Conservation (phyloP, 768 basidiomycete genomes). For the Suillus weaverae region DNA sequence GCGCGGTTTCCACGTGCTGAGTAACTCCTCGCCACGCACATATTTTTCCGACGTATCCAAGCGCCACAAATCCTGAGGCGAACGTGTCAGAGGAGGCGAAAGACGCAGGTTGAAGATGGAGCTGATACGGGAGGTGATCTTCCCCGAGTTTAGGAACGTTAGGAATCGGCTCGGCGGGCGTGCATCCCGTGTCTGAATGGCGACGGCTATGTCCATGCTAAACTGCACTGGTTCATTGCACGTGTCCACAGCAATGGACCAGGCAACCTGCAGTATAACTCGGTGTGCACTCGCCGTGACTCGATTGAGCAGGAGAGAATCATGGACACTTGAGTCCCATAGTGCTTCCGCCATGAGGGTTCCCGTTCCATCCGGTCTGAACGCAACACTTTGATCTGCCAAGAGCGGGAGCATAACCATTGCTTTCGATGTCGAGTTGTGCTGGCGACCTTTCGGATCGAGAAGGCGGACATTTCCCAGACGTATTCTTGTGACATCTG, state of each 20-base stretch:
- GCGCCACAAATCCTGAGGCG: slow-evolving; percentile 88
- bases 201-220: slow-evolving; percentile 80
- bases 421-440: slow-evolving; percentile 72
- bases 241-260: slow-evolving; percentile 78
- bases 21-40: slow-evolving; percentile 86
- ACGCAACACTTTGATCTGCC: slow-evolving; percentile 71
- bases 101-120: slow-evolving; percentile 83
- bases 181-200: slow-evolving; percentile 83
- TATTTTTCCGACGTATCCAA: slow-evolving; percentile 95
- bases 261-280: slow-evolving; percentile 74
- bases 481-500: slow-evolving; percentile 69
- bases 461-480: slow-evolving; percentile 84
- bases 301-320: slow-evolving; percentile 81
- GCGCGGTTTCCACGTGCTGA: slow-evolving; percentile 83
- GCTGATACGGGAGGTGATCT: slow-evolving; percentile 75
- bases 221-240: slow-evolving; percentile 89
- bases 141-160: slow-evolving; percentile 74
- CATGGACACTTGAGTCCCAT: slow-evolving; percentile 94
- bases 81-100: slow-evolving; percentile 82
- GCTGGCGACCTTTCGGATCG: slow-evolving; percentile 78
- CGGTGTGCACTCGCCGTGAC: slow-evolving; percentile 79
- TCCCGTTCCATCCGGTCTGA: slow-evolving; percentile 83
- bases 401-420: slow-evolving; percentile 73
- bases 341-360: slow-evolving; percentile 65
- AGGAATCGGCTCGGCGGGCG: slow-evolving; percentile 78